phyloP scores from a whole-genome alignment of 345 rosid species.

The Eucalyptus erythrocorys region DNA sequence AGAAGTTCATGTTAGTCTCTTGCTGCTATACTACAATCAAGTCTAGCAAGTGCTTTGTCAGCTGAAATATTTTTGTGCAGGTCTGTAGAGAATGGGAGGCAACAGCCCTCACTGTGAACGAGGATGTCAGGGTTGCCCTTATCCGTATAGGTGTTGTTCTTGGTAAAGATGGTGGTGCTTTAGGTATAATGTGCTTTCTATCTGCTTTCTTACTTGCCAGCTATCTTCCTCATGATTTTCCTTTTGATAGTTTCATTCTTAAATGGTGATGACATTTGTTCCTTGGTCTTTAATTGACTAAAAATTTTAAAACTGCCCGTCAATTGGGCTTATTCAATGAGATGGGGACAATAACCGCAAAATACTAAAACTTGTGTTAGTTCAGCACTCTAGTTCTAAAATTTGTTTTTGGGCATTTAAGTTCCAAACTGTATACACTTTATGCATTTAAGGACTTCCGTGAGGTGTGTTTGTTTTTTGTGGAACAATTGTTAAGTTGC shows the following conservation, averaged over 20 bases:
- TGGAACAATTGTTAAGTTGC: not conserved
- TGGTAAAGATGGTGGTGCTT: constrained; percentile 96
- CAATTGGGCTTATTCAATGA: not conserved
- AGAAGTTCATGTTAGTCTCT: not conserved
- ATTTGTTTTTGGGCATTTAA: not conserved
- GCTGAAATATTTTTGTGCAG: constrained; percentile 16
- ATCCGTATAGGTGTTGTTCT: constrained; percentile 94
- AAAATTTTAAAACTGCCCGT: not conserved
- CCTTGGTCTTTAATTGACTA: not conserved
- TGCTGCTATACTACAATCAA: not conserved
- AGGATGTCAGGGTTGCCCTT: constrained; percentile 71
- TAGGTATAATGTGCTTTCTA: constrained; percentile 33
- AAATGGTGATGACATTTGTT: not conserved
- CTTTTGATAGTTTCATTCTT: not conserved
- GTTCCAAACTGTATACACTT: not conserved
- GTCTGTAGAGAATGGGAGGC: constrained; percentile 97
- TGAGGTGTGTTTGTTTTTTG: not conserved
- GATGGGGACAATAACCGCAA: not conserved
- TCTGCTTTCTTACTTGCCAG: not conserved
- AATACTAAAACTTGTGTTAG: not conserved
- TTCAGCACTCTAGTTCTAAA: not conserved
- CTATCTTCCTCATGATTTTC: not conserved
- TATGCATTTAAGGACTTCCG: not conserved
- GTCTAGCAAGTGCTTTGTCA: not conserved
- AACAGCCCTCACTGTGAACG: constrained; percentile 54